Percentiles rank a stretch among this genome's conserved stretches.
These are phyloP conservation scores for Nematodospora anomalae DNA, from an alignment of 1,139 yeast species.

Conservation along the genomic window DNA sequence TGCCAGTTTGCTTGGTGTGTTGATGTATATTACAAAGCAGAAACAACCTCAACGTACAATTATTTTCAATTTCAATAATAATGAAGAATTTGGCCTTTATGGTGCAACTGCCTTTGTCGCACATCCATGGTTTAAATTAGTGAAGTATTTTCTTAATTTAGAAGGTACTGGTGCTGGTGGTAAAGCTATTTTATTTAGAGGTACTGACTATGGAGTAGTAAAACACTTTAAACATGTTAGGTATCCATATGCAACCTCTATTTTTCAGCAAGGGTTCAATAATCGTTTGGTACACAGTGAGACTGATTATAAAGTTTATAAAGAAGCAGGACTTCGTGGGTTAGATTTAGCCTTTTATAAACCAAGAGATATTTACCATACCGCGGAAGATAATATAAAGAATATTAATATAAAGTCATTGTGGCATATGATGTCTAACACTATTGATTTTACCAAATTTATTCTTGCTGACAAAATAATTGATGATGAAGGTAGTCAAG, in stretches of 20 bases:
- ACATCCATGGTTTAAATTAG: slow-evolving; percentile 72
- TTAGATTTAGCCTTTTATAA: slow-evolving; percentile 61
- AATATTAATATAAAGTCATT: slow-evolving; percentile 65
- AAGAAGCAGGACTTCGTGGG: slow-evolving; percentile 70
- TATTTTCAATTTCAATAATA: slow-evolving; percentile 81
- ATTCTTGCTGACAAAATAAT: slow-evolving; percentile 42
- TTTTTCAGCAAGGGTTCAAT: slow-evolving; percentile 81
- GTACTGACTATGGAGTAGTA: slow-evolving; percentile 72
- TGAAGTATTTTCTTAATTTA: slow-evolving; percentile 70
- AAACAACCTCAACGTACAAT: slow-evolving; percentile 68
- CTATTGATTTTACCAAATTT: slow-evolving; percentile 55
- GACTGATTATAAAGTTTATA: slow-evolving; percentile 80
- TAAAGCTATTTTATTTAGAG: slow-evolving; percentile 77
- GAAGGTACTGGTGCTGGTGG: slow-evolving; percentile 99
- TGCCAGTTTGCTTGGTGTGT: slow-evolving; percentile 73
- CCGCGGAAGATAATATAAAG: slow-evolving; percentile 67
- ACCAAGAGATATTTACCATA: slow-evolving; percentile 84
- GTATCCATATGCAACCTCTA: slow-evolving; percentile 75
- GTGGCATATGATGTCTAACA: slow-evolving; percentile 78
- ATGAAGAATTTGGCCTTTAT: slow-evolving; percentile 85
- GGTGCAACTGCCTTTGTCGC: slow-evolving; percentile 77
- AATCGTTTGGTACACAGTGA: slow-evolving; percentile 72
- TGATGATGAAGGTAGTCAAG: slow-evolving; percentile 30
- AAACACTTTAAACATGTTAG: slow-evolving; percentile 48
- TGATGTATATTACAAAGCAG: slow-evolving; percentile 48